Conservation (phyloP, 1,284 basidiomycete species). For the Vanrija pseudolonga region DNA sequence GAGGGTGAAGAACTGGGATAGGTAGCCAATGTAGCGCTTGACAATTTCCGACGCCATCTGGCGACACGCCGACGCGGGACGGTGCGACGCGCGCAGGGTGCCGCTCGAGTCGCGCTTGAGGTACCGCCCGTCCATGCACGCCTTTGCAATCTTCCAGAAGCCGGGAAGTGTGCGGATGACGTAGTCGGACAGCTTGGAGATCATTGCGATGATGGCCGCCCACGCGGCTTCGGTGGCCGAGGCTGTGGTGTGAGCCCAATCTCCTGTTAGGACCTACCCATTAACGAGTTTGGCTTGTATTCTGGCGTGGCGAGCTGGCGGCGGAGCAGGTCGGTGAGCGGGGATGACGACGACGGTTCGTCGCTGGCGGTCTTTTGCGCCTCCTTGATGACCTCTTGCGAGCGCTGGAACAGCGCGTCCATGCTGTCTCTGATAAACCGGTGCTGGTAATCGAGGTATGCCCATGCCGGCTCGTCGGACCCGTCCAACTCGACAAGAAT, state of each 20-base stretch:
- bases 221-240: conserved; percentile 61
- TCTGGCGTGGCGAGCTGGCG: conserved; percentile 26
- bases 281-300: conserved; percentile 40
- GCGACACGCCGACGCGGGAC: conserved; percentile 77
- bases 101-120: conserved; percentile 55
- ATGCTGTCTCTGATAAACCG: conserved; percentile 76
- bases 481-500: conserved; percentile 77
- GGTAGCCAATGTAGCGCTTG: conserved; percentile 75
- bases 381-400: conserved; percentile 58
- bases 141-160: conserved; percentile 90
- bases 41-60: conserved; percentile 89
- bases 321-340: conserved; percentile 27
- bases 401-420: conserved; percentile 62
- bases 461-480: conserved; percentile 78
- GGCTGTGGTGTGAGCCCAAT: conserved; percentile 16
- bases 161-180: conserved; percentile 66
- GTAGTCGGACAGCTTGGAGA: conserved; percentile 54
- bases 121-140: conserved; percentile 87
- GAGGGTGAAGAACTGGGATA: conserved; percentile 86
- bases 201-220: conserved; percentile 68
- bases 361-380: conserved; percentile 2
- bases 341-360: conserved; percentile 28
- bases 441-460: conserved; percentile 91
- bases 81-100: conserved; percentile 32
- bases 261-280: conserved; percentile 55